These are phyloP conservation scores for Asterophora parasitica DNA, from an alignment of 768 basidiomycete genomes.

Conservation along the genomic window DNA sequence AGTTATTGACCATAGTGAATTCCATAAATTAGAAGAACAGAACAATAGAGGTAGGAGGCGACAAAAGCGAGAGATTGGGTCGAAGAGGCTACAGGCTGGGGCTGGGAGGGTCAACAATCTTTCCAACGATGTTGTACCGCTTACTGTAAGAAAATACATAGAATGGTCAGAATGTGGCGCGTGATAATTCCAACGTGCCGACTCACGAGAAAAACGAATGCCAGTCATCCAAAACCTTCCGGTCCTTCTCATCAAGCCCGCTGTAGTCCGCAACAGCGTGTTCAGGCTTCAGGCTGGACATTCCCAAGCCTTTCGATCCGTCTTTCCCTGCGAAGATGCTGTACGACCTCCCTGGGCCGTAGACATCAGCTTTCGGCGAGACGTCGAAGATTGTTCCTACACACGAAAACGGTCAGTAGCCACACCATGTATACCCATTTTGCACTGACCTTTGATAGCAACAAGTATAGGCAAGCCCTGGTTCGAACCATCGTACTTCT, in stretches of 20 bases:
- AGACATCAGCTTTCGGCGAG: conserved; percentile 77
- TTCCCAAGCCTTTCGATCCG: conserved; percentile 82
- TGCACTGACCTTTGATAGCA: conserved; percentile 76
- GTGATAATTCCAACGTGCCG: neutral
- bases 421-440: neutral
- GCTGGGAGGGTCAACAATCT: conserved; percentile 47
- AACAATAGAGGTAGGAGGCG: conserved; percentile 3
- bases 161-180: neutral
- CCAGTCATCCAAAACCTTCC: conserved; percentile 87
- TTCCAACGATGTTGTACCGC: conserved; percentile 85
- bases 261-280: conserved; percentile 90
- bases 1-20: neutral
- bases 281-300: conserved; percentile 80
- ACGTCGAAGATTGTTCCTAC: conserved; percentile 93
- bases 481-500: conserved; percentile 65
- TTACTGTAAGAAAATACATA: conserved; percentile 41
- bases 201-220: conserved; percentile 81
- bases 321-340: conserved; percentile 92
- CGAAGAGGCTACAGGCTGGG: conserved; percentile 11
- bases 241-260: conserved; percentile 61
- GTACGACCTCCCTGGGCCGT: conserved; percentile 78
- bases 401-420: neutral
- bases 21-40: conserved; percentile 1
- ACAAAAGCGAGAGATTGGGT: too few relatives aligned
- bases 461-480: conserved; percentile 75